phyloP scores from a whole-genome alignment of 78 protist species.

The Neovahlkampfia damariscottae region DNA sequence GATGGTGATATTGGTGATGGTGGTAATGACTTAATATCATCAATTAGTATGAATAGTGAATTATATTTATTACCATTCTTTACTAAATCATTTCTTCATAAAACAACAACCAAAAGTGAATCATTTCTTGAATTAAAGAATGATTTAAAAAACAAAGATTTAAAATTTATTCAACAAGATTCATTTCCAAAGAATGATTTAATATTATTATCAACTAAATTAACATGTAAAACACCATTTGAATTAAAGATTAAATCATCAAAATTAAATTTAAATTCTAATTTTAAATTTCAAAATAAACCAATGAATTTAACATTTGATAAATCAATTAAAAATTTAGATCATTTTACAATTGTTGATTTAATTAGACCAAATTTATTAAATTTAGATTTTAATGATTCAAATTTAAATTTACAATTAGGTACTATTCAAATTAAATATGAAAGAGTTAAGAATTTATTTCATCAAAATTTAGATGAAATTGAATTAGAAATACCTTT shows the following conservation, averaged over 20 bases:
- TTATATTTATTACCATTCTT: background rate
- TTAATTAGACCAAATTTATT: background rate
- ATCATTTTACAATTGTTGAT: background rate
- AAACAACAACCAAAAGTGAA: background rate
- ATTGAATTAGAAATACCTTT: background rate
- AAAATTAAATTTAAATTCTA: background rate
- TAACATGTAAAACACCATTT: background rate
- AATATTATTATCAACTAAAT: background rate
- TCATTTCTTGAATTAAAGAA: background rate
- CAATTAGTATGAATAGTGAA: background rate
- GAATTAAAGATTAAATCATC: background rate
- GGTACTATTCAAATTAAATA: background rate
- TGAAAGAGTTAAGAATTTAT: background rate
- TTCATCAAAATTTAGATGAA: background rate
- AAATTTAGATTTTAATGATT: background rate
- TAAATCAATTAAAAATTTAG: background rate
- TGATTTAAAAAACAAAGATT: background rate
- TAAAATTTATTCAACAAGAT: background rate
- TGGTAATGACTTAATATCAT: background rate
- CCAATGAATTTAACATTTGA: background rate
- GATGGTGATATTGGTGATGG: too few relatives aligned
- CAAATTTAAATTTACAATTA: background rate
- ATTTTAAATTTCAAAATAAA: background rate
- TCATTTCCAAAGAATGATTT: background rate
- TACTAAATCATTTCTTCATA: background rate